Conservation (phyloP, 192 early-diverging fungal species). For the Gigaspora rosea region DNA sequence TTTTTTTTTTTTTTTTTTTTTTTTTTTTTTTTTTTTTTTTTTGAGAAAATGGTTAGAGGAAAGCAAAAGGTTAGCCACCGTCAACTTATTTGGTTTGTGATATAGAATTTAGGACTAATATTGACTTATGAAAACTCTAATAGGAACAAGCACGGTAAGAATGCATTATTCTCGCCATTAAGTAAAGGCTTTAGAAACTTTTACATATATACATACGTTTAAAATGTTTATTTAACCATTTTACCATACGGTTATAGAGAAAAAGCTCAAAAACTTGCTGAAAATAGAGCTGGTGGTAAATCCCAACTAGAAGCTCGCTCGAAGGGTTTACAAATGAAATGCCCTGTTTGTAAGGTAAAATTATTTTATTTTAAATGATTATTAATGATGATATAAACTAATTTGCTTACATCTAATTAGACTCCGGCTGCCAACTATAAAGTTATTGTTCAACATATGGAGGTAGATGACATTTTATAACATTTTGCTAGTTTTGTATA, state of each 20-base stretch:
- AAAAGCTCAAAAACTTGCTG: conserved; percentile 42
- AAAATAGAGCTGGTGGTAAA: conserved; percentile 40
- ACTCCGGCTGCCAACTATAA: conserved; percentile 42
- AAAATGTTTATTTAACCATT: neutral
- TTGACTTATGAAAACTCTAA: neutral
- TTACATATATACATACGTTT: neutral
- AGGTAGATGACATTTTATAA: conserved; percentile 29
- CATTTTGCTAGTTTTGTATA: neutral
- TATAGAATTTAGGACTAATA: no score
- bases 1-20: no score
- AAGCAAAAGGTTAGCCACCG: conserved; percentile 39
- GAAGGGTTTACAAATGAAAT: conserved; percentile 37
- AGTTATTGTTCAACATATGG: conserved; percentile 39
- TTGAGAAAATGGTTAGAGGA: conserved; percentile 39
- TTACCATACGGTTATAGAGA: conserved; percentile 26
- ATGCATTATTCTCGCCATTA: neutral
- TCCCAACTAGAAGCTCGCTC: conserved; percentile 38
- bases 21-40: neutral
- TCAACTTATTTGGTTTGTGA: no score
- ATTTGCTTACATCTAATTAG: conserved; percentile 8
- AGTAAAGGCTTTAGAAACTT: no score
- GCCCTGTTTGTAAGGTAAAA: conserved; percentile 44
- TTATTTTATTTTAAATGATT: neutral
- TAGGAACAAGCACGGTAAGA: conserved; percentile 40
- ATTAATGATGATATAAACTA: neutral